Evolutionary conservation across 2,329 filamentous ascomycete genomes (phyloP).

Genomic region (Aspergillus alliaceus): DNA sequence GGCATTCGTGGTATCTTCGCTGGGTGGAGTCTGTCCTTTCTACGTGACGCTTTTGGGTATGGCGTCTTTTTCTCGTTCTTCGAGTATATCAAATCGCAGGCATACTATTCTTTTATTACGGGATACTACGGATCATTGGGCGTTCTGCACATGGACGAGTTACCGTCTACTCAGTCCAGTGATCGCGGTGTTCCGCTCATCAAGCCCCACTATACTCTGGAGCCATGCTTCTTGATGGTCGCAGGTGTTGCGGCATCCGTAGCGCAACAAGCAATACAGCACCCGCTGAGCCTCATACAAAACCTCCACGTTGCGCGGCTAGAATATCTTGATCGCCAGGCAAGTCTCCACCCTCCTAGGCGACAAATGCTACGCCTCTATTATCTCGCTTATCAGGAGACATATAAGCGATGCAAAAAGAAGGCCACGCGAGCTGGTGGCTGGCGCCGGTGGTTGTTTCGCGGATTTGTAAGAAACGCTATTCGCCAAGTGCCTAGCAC

Average conservation of each 20-base stretch:
- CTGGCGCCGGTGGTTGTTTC: conserved; percentile 58
- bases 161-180: conserved; percentile 27
- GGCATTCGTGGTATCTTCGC: conserved; percentile 62
- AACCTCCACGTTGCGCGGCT: conserved; percentile 60
- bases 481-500: conserved; percentile 64
- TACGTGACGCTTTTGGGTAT: conserved; percentile 62
- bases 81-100: conserved; percentile 63
- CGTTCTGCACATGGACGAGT: conserved; percentile 25
- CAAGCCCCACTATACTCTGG: conserved; percentile 62
- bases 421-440: conserved; percentile 54
- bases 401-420: conserved; percentile 54
- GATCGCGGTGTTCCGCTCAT: conserved; percentile 48
- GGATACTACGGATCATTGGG: conserved; percentile 54
- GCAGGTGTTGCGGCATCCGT: conserved; percentile 61
- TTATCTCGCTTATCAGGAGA: conserved; percentile 61
- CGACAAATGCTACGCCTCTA: conserved; percentile 54
- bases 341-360: conserved; percentile 42
- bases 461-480: conserved; percentile 57
- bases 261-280: conserved; percentile 58
- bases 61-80: conserved; percentile 64
- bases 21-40: conserved; percentile 59
- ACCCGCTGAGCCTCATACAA: conserved; percentile 61
- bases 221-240: conserved; percentile 61
- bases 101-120: conserved; percentile 62
- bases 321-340: conserved; percentile 58